A percentile compares a stretch with the other conserved stretches of the same genome.
These are phyloP conservation scores for Aspergillus luchuensis DNA, from an alignment of 2,329 filamentous ascomycete species.

Conservation along the genomic window DNA sequence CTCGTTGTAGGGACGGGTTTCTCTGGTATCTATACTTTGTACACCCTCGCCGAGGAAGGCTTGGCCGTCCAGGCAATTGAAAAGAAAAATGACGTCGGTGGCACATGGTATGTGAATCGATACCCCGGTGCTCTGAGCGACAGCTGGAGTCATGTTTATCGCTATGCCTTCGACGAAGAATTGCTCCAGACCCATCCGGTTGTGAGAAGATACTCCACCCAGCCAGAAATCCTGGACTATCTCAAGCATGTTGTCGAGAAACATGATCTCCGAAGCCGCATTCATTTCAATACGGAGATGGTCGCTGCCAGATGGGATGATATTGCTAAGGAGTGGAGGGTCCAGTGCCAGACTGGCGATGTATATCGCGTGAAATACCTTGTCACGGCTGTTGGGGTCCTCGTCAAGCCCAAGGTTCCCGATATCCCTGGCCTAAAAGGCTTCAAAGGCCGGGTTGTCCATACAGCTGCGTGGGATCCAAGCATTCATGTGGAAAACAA, in stretches of 20 bases:
- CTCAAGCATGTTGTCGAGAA: slow-evolving; percentile 29
- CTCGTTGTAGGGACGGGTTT: slow-evolving; percentile 47
- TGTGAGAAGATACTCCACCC: slow-evolving; percentile 11
- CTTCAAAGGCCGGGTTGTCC: slow-evolving; percentile 57
- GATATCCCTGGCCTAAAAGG: slow-evolving; percentile 52
- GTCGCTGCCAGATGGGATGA: slow-evolving; percentile 18
- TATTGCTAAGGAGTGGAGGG: slow-evolving; percentile 16
- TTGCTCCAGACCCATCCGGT: slow-evolving; percentile 19
- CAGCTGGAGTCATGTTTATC: slow-evolving; percentile 30
- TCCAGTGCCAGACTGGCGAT: slow-evolving; percentile 10
- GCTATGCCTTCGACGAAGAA: slow-evolving; percentile 28
- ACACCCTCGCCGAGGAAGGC: slow-evolving; percentile 41
- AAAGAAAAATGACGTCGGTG: slow-evolving; percentile 41
- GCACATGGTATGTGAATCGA: slow-evolving; percentile 50
- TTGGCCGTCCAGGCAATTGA: slow-evolving; percentile 44
- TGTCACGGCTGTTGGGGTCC: slow-evolving; percentile 21
- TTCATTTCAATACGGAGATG: slow-evolving; percentile 25
- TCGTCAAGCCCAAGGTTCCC: slow-evolving; percentile 53
- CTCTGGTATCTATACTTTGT: slow-evolving; percentile 39
- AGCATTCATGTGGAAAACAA: slow-evolving; percentile 49
- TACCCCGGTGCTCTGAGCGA: slow-evolving; percentile 51
- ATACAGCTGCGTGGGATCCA: slow-evolving; percentile 57
- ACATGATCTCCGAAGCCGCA: slow-evolving; percentile 22
- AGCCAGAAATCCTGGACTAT: slow-evolving; percentile 33
- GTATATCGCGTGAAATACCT: slow-evolving; percentile 15